Base-by-base conservation (phyloP, 2,329 filamentous ascomycete species). In the Pezicula carpinea region DNA sequence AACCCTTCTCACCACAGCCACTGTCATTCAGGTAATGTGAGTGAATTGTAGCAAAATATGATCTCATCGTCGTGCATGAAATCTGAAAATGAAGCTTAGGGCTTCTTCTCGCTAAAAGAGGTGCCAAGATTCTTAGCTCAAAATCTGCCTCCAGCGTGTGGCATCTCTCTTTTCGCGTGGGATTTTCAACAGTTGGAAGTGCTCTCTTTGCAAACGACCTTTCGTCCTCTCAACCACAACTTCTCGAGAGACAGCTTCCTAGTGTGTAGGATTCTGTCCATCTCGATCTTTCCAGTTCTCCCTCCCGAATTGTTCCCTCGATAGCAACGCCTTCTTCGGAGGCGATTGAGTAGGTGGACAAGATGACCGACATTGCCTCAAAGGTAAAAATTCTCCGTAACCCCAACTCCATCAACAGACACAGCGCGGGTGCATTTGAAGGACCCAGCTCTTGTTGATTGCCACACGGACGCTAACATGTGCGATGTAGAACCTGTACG, bases 401-500 rank as follows among this genome's bases (percentile, higher is more conserved):
- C 23, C 43, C 43, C 22, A 46, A 44, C 39, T 35, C 44, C 48
- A 46, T 59, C 51, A 35, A 49, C 33, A 26, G 18, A 29, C 32
- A 22, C 39, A 44, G 47, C 48, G 52, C 52, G 42, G 35, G 33
- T 47, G 23, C 21, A 36, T 35, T 39, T 33, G 23, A 35, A 15
- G 26, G 35, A 39, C 34, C 42, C 22, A 29, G 26, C 41, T 29
- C 32, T 45, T 48, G 43, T 46, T 51, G 55, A 53, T 53, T 42
- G 41, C 46, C 33, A 52, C 49, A 45, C 33, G n/a, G 32, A 17
- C 39, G 60, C 71, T 77, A 60, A 76, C 60, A 51, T 52, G 46
- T 52, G 48, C 42, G 59, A 56, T 56, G 59, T 64, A 97, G 93
- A 99, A 99, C 82, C 85, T 88, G 68, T 97, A 88, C 82, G 92